Base-by-base conservation (phyloP, 2,329 filamentous ascomycete genomes). In the Microsporum ferrugineum region DNA sequence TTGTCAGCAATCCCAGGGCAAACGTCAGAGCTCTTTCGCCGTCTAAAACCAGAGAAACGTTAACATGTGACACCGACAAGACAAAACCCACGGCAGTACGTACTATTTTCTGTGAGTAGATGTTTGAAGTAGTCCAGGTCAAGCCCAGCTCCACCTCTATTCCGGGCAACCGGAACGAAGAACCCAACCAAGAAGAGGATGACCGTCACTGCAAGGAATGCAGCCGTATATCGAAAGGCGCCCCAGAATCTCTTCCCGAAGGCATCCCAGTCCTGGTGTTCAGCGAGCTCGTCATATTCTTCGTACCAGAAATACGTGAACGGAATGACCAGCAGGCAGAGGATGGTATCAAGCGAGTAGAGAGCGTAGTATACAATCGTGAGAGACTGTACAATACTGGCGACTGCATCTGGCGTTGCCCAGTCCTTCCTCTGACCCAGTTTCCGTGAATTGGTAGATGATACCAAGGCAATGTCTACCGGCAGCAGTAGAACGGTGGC, bases 261-360 rank as follows among this genome's bases (percentile, higher is more conserved):
- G 1, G 88, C 87, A 71, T 91, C 86, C 34, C 83, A 84, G 36
- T 89, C 88, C 63, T 89, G 84, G 68, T 95, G 89, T 38, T 87
- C 82, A 63, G 91, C 91, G 23, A 92, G 86, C 75, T 96, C 91
- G 69, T 96, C 92, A 66, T 95, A 95, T 74, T 97, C 94, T 73
- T 99, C 94, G 70, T 95, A 94, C 85, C 88, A 96, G 73, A 99
- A 99, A 78, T 99, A 99, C 56, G 91, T 88, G 71, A 99, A 99
- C 0, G 94, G 94, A 23, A 97, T 88, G 51, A 96, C 83, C 17
- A 97, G 73, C 53, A 99, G 79, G 70, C 94, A 99, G 8, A 99
- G 83, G 4, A 96, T 72, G 0, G 91, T 89, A 73, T 99, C 94
- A 66, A 96, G 78, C 68, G 89, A 94, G 77, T 97, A 99, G 0